Evolutionary conservation across 208 protist species (phyloP), one percentile per base, ranked within the genome.

Genomic region (Crithidia brevicula): DNA sequence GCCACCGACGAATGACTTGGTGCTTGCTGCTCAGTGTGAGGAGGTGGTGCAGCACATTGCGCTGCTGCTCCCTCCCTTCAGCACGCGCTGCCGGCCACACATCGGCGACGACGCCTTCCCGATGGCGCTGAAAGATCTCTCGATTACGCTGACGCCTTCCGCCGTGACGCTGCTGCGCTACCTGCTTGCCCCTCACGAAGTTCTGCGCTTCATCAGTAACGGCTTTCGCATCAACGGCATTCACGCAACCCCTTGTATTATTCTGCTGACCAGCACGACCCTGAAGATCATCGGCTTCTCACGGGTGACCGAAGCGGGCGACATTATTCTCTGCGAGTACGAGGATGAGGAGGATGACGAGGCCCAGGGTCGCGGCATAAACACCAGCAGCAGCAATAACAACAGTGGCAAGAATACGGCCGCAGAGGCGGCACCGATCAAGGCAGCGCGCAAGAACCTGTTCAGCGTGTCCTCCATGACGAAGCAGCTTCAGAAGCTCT

Each of bases 141-240:
- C 76, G 16, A 80, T 87, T 36, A 52, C 59, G 10, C 77, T 94
- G 9, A 85, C 68, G 9, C 80, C 80, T 5, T 92, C 88, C 4
- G 91, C 88, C 20, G 47, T 88, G 51, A 87, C 72, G 43, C 64
- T 96, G 57, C 72, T 96, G 53, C 81, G 76, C 45, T 85, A 92
- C 59, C 56, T 96, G 18, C 62, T 96, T 3, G 67, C 83, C 11
- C 88, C 88, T 9, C 73, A 83, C 60, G 88, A 96, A 54, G 67
- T 73, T 6, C 73, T 96, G 59, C 86, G 86, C 38, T 92, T 92
- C 54, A 88, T 96, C 69, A 88, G 88, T 61, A 96, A 96, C 76
- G 85, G 85, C 25, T 96, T 96, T 69, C 86, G 85, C 72, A 72
- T 96, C 59, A 81, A 88, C 65, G 91, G 91, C 40, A 89, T 96